Percentiles rank a stretch among this genome's conserved stretches.
Conservation (phyloP, 805 yeast genomes). For the Lipomyces yamadae region DNA sequence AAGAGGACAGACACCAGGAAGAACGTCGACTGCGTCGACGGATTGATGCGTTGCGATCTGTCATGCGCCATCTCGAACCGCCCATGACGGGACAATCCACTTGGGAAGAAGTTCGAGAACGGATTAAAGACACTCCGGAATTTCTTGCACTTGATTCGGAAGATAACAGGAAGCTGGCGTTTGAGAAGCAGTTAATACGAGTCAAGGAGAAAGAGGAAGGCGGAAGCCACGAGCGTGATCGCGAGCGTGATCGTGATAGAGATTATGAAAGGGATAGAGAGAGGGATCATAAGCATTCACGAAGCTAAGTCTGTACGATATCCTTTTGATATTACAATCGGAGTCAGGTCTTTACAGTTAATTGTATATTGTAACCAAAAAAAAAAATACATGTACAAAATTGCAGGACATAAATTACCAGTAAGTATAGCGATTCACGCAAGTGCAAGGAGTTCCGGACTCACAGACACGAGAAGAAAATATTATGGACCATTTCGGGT, state of each 20-base stretch:
- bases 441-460: background rate
- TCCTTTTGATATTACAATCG: too few relatives aligned
- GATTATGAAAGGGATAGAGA: slow-evolving; percentile 12
- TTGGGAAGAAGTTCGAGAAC: slow-evolving; percentile 49
- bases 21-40: slow-evolving; percentile 43
- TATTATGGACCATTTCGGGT: background rate
- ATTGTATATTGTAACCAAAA: background rate
- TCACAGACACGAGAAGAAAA: background rate
- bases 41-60: slow-evolving; percentile 44
- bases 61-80: slow-evolving; percentile 44
- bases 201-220: slow-evolving; percentile 38
- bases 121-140: slow-evolving; percentile 45
- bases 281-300: slow-evolving; percentile 11
- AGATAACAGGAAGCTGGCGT: slow-evolving; percentile 43
- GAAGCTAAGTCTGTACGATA: background rate
- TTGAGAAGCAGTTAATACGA: slow-evolving; percentile 46
- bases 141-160: slow-evolving; percentile 48
- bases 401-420: background rate
- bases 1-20: slow-evolving; percentile 40
- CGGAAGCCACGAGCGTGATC: slow-evolving; percentile 27
- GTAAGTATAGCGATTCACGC: background rate
- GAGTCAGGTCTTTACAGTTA: background rate
- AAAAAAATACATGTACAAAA: background rate
- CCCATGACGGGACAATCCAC: slow-evolving; percentile 42
- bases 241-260: slow-evolving; percentile 22